Conservation (phyloP, 2,329 filamentous ascomycete species). For the Alternaria sp. region DNA sequence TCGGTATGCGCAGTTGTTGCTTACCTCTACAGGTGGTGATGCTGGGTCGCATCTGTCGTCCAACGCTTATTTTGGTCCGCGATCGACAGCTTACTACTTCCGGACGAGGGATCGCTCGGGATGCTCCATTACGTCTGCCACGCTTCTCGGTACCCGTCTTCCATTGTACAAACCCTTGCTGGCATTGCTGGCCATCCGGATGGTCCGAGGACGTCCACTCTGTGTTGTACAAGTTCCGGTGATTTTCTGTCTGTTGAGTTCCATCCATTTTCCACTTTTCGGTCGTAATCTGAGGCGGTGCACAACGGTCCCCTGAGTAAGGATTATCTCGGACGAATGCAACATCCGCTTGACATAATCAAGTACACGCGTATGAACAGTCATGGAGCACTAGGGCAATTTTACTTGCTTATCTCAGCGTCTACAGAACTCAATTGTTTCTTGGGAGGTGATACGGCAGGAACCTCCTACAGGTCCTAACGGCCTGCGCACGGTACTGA, state of each 20-base stretch:
- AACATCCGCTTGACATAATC: not conserved
- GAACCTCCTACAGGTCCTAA: not conserved
- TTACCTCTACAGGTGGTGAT: not conserved
- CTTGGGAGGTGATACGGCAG: not conserved
- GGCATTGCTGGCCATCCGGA: not conserved
- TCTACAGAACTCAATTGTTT: not conserved
- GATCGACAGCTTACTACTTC: conserved; percentile 13
- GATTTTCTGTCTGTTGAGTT: not conserved
- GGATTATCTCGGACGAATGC: not conserved
- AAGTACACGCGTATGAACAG: not conserved
- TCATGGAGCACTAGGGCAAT: not conserved
- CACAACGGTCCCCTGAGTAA: not conserved
- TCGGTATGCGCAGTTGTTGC: not conserved
- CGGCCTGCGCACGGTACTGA: not conserved
- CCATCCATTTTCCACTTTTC: not conserved
- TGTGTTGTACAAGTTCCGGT: not conserved
- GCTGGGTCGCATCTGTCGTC: not conserved
- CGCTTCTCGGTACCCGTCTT: not conserved
- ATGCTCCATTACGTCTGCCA: conserved; percentile 1
- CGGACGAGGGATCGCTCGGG: conserved; percentile 15
- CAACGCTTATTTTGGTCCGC: not conserved
- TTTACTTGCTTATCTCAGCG: not conserved
- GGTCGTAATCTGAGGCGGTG: conserved; percentile 1
- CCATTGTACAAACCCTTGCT: not conserved
- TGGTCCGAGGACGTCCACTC: not conserved